Conservation (phyloP, 192 early-diverging fungal species). For the Coemansia erecta region DNA sequence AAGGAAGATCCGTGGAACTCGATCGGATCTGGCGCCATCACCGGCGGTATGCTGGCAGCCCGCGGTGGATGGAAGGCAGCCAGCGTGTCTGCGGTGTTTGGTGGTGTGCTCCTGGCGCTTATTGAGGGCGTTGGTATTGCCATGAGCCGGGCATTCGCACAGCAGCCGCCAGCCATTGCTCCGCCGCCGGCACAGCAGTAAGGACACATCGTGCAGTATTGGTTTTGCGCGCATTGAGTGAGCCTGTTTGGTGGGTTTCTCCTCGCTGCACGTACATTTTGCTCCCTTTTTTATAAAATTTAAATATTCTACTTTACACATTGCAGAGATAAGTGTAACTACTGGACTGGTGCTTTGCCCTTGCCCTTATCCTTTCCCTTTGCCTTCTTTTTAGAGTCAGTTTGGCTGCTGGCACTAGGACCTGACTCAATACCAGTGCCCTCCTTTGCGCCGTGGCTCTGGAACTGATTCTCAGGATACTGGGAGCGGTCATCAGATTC, state of each 20-base stretch:
- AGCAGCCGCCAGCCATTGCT: conserved; percentile 57
- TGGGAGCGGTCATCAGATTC: too few relatives aligned
- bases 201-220: background rate
- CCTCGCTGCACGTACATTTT: too few relatives aligned
- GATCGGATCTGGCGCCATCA: conserved; percentile 89
- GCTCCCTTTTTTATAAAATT: too few relatives aligned
- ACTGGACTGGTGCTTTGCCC: conserved; percentile 35
- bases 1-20: conserved; percentile 99
- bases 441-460: background rate
- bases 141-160: conserved; percentile 66
- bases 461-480: background rate
- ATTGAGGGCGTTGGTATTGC: conserved; percentile 94
- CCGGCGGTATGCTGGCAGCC: conserved; percentile 92
- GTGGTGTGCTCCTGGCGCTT: conserved; percentile 87
- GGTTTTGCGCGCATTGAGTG: background rate
- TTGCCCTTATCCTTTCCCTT: conserved; percentile 19
- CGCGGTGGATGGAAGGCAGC: conserved; percentile 76
- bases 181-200: conserved; percentile 32
- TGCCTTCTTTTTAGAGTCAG: background rate
- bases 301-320: too few relatives aligned
- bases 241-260: background rate
- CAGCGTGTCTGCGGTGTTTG: conserved; percentile 82
- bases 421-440: background rate
- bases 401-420: background rate
- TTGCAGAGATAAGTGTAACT: conserved; percentile 1